These are phyloP conservation scores for Pseudogymnoascus sp. DNA, from an alignment of 2,329 filamentous ascomycete genomes.

Conservation along the genomic window DNA sequence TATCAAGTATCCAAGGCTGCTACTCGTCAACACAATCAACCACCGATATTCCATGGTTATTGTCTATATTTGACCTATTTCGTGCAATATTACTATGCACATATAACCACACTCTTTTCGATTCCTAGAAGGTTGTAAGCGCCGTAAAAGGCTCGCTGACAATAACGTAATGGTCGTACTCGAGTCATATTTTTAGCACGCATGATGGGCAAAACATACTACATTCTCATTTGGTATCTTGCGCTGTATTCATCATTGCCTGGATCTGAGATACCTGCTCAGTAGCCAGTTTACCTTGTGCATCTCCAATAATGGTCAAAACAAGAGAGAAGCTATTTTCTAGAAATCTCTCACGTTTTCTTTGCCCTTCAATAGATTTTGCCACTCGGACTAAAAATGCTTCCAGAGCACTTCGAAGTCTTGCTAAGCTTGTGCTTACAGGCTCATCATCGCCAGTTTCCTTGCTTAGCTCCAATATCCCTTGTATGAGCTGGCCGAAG, in stretches of 20 bases:
- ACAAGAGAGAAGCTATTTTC: slow-evolving; percentile 95
- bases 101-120: not conserved
- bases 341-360: slow-evolving; percentile 79
- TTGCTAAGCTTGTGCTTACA: slow-evolving; percentile 68
- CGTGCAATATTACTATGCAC: not conserved
- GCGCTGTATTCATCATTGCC: not conserved
- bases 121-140: not conserved
- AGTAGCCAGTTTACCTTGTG: slow-evolving; percentile 60
- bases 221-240: slow-evolving; percentile 2
- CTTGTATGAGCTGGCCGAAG: slow-evolving; percentile 88
- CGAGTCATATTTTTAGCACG: not conserved
- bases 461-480: slow-evolving; percentile 73
- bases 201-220: not conserved
- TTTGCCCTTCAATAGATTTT: slow-evolving; percentile 65
- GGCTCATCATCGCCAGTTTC: slow-evolving; percentile 94
- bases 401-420: slow-evolving; percentile 76
- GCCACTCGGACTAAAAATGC: slow-evolving; percentile 71
- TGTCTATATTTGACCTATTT: not conserved
- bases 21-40: too few species aligned
- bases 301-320: slow-evolving; percentile 82
- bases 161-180: not conserved
- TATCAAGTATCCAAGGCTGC: not conserved
- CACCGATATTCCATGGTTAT: not conserved
- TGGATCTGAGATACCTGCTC: slow-evolving; percentile 53
- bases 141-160: too few species aligned